Evolutionary conservation across 371 early-diverging fungal species (phyloP), one percentile per base, ranked within the genome.

Genomic region (Synchytrium microbalum): DNA sequence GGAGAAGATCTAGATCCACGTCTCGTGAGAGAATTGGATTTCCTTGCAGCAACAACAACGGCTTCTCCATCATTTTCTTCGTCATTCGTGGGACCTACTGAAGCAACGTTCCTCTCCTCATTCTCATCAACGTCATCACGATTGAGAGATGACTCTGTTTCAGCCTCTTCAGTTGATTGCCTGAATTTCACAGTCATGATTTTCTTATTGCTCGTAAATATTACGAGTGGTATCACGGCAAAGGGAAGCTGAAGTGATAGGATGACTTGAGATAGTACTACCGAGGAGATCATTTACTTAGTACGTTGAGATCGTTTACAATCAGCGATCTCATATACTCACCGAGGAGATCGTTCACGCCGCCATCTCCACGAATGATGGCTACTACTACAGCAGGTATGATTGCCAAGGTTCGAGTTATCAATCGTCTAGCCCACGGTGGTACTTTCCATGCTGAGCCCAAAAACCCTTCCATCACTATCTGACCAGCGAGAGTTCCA

Each of bases 401-500:
- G 59, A 92, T 88, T 0, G 90, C 89, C 54, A 89, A 68, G 3
- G 75, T 32, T 23, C 92, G 77, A 14, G 90, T 89, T 24, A 86
- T 65, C 28, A 92, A 67, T 25, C 91, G 77, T 28, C 91, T 83
- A 1, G 86, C 64, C 88, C 88, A 88, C 0, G 90, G 88, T 30
- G 78, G 72, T 23, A 86, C 28, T n/a, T 78, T 81, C 25, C 62
- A 57, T 28, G 28, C 23, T 16, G 59, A 57, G 13, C 89, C 89
- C 58, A 90, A 68, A 66, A 92, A 91, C 1, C 90, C 90, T 30
- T 86, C 82, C 88, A 90, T 91, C 57, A 91, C 83, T 32, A 91
- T 86, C 72, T 90, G 90, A 16, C 92, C 92, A 3, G 92, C 90
- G 68, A 92, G 69, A 16, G 92, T 92, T 1, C 90, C 92, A 0